Evolutionary conservation across 192 early-diverging fungal genomes (phyloP).

Genomic region (Diversispora epigaea): DNA sequence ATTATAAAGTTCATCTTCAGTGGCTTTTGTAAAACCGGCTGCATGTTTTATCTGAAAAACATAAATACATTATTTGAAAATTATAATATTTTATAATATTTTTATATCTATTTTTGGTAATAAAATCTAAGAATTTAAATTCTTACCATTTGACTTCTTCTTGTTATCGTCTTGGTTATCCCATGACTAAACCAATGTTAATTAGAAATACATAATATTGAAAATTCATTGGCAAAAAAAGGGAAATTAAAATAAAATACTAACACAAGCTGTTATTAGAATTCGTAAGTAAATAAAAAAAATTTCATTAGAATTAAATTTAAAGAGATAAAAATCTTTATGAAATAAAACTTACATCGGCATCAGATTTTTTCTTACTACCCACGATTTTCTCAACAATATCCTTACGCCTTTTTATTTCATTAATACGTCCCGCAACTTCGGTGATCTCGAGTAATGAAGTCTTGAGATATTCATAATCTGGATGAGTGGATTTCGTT

Average conservation of each 20-base stretch:
- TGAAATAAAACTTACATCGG: conserved; percentile 55
- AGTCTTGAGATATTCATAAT: conserved; percentile 53
- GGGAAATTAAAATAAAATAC: background rate
- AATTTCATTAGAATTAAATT: background rate
- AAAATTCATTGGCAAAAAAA: background rate
- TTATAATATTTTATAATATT: background rate
- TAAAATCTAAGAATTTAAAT: background rate
- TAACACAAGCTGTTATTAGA: conserved; percentile 14
- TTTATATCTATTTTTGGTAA: background rate
- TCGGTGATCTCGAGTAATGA: conserved; percentile 55
- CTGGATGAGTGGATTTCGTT: conserved; percentile 56
- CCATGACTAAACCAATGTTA: conserved; percentile 58
- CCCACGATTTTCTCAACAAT: conserved; percentile 83
- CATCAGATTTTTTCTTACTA: conserved; percentile 64
- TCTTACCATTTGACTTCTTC: conserved; percentile 51
- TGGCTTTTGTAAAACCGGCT: conserved; percentile 56
- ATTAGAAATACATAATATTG: background rate
- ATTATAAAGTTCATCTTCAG: conserved; percentile 62
- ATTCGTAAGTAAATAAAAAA: background rate
- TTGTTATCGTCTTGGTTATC: conserved; percentile 66
- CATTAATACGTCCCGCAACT: conserved; percentile 82
- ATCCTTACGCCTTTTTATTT: conserved; percentile 83
- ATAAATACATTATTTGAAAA: background rate
- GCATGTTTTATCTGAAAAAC: conserved; percentile 55
- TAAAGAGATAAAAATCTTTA: background rate